Percentiles rank a stretch among this genome's conserved stretches.
These are phyloP conservation scores for Pseudocohnilembus persalinus DNA, from an alignment of 169 alveolate genomes.

Conservation along the genomic window DNA sequence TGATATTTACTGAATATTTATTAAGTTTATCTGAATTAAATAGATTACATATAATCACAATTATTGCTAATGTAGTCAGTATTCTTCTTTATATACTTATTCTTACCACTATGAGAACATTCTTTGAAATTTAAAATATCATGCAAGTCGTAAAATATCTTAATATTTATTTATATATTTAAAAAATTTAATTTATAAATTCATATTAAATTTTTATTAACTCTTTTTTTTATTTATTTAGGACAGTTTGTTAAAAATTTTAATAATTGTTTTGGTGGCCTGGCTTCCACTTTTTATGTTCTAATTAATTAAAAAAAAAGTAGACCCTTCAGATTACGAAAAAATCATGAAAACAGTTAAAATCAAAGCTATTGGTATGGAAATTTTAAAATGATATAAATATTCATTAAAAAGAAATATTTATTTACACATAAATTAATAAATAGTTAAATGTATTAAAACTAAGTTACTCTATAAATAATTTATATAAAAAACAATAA, in stretches of 20 bases:
- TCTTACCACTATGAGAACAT: neutral
- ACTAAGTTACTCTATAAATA: too few relatives aligned
- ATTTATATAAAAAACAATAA: too few relatives aligned
- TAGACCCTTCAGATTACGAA: constrained; percentile 47
- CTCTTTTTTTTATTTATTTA: too few relatives aligned
- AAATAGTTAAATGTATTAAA: too few relatives aligned
- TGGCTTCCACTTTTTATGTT: constrained; percentile 41
- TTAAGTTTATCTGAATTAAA: constrained; percentile 90
- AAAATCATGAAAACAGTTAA: constrained; percentile 34
- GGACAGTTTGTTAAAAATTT: neutral
- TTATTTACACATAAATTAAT: too few relatives aligned
- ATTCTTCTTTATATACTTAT: constrained; percentile 2
- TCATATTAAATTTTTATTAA: too few relatives aligned
- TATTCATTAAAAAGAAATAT: too few relatives aligned
- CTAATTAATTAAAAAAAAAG: constrained; percentile 28
- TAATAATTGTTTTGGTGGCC: neutral
- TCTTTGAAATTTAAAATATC: neutral
- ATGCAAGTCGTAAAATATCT: neutral
- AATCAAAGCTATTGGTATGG: constrained; percentile 24
- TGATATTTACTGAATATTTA: constrained; percentile 93
- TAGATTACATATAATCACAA: neutral
- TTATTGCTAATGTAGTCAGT: neutral
- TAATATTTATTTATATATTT: too few relatives aligned
- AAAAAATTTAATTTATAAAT: too few relatives aligned
- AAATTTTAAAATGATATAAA: neutral